Percentiles rank a stretch among this genome's conserved stretches.
phyloP scores from a whole-genome alignment of 257 asterid species.

The Nicotiana sylvestris region DNA sequence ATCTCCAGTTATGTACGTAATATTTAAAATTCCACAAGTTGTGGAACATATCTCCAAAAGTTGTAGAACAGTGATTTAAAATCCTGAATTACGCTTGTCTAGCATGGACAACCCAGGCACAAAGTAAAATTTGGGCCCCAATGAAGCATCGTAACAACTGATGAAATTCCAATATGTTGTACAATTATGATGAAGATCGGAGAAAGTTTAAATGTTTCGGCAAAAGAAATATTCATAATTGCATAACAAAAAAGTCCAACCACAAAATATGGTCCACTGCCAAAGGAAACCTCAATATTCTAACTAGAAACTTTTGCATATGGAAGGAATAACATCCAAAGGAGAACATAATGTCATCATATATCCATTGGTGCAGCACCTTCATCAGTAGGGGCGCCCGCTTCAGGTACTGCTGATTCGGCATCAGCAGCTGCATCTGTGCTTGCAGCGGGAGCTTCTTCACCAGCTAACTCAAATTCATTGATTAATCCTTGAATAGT shows the following conservation, averaged over 20 bases:
- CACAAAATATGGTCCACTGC: not conserved
- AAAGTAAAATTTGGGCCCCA: not conserved
- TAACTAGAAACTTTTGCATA: not conserved
- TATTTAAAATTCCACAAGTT: too few species aligned
- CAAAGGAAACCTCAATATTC: not conserved
- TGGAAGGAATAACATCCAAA: not conserved
- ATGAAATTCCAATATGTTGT: not conserved
- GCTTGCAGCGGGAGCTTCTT: slow-evolving; percentile 51
- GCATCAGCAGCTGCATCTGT: slow-evolving; percentile 37
- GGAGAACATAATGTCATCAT: slow-evolving; percentile 18
- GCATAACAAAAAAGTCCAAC: not conserved
- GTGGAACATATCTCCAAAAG: not conserved
- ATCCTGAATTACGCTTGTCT: not conserved
- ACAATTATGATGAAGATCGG: not conserved
- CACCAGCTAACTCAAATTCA: slow-evolving; percentile 74
- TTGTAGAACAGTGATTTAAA: not conserved
- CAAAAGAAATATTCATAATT: not conserved
- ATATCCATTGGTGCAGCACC: slow-evolving; percentile 86
- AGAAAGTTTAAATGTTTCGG: not conserved
- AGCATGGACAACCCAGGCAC: not conserved
- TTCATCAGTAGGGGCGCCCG: slow-evolving; percentile 31
- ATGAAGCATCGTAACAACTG: not conserved
- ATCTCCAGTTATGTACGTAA: too few species aligned
- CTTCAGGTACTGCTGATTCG: slow-evolving; percentile 30
- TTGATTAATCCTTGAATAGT: slow-evolving; percentile 63